Conservation (phyloP, 2,329 filamentous ascomycete genomes). For the Ceratocystis alfenasii region DNA sequence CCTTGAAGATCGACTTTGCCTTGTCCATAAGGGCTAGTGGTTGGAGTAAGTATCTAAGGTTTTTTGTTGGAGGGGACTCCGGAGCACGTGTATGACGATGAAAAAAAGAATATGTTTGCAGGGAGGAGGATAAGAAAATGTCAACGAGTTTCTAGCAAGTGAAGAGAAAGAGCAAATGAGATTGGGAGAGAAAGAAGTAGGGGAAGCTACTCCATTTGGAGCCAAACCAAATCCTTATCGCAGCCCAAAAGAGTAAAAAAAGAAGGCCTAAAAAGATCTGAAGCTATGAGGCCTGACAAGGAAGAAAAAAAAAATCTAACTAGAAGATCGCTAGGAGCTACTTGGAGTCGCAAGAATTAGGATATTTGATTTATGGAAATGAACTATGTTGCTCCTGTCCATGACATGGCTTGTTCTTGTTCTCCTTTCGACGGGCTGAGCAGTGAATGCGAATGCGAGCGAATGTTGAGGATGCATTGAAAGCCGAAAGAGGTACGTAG, state of each 20-base stretch:
- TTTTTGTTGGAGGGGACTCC: not conserved
- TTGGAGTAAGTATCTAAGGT: not conserved
- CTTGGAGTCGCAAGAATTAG: not conserved
- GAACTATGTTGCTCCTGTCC: not conserved
- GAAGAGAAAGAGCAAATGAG: constrained; percentile 2
- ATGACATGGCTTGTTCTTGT: not conserved
- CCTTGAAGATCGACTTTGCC: constrained; percentile 18
- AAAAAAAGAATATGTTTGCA: not conserved
- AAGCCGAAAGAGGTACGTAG: not conserved
- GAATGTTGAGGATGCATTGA: not conserved
- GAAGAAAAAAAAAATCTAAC: too few relatives aligned
- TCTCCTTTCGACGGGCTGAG: not conserved
- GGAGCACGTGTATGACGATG: not conserved
- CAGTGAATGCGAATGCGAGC: not conserved
- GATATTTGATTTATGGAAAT: not conserved
- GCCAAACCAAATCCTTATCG: constrained; percentile 11
- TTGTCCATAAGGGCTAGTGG: constrained; percentile 15
- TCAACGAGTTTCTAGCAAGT: not conserved
- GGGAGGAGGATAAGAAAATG: not conserved
- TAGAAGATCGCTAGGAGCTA: too few relatives aligned
- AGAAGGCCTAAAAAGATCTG: not conserved
- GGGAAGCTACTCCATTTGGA: constrained; percentile 26
- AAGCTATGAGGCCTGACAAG: not conserved
- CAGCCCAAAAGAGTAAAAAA: not conserved
- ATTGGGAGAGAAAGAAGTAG: not conserved